phyloP scores from a whole-genome alignment of 208 protist genomes.

The Acanthamoeba royreba region DNA sequence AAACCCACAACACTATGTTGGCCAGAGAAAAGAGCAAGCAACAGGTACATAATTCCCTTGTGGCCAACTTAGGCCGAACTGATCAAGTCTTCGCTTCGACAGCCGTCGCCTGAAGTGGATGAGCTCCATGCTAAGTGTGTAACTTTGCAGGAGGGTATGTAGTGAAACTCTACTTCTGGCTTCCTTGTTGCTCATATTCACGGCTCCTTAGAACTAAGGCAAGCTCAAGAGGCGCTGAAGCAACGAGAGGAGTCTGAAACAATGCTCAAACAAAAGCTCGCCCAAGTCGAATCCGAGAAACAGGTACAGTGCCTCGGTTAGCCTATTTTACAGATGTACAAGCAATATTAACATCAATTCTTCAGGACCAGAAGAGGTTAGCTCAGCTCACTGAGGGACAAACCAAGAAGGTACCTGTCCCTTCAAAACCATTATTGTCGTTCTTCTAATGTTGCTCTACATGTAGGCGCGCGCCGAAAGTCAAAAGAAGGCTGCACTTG shows the following conservation, averaged over 20 bases:
- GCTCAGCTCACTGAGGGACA: no score
- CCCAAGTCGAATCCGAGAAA: background rate
- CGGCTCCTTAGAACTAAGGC: background rate
- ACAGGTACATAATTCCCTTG: background rate
- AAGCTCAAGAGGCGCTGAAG: background rate
- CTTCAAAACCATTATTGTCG: no score
- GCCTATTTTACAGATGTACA: background rate
- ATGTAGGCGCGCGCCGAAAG: no score
- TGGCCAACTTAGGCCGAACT: background rate
- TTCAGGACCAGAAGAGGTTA: no score
- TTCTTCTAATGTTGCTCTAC: no score
- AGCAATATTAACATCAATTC: background rate
- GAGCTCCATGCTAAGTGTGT: no score
- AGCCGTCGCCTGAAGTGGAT: no score
- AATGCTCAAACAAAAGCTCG: background rate
- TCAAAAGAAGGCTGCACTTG: no score
- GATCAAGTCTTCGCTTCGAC: no score
- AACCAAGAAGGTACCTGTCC: no score
- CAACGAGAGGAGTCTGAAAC: background rate
- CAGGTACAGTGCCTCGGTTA: background rate
- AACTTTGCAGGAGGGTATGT: background rate
- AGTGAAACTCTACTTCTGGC: background rate
- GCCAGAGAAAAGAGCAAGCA: background rate
- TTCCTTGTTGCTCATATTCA: background rate
- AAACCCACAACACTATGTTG: background rate